These are phyloP conservation scores for Prunus mira DNA, from an alignment of 306 rosid genomes.

Conservation along the genomic window DNA sequence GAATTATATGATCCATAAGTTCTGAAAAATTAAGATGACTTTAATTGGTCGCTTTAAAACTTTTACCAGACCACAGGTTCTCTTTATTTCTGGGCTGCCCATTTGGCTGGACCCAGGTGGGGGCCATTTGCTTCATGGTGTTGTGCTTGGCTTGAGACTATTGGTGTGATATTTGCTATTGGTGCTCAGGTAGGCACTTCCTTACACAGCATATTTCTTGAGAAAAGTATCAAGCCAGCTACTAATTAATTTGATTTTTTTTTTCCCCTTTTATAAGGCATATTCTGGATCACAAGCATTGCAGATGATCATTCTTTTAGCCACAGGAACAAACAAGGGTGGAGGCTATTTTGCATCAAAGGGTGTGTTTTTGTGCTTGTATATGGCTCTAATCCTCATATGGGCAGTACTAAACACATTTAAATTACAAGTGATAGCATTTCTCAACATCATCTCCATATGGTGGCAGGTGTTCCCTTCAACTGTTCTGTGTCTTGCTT, in stretches of 20 bases:
- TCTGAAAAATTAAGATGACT: not conserved
- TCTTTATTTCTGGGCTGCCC: conserved; percentile 28
- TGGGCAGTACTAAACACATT: conserved; percentile 30
- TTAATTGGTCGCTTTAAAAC: not conserved
- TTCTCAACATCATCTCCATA: conserved; percentile 23
- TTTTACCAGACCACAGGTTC: conserved; percentile 24
- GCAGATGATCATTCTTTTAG: conserved; percentile 22
- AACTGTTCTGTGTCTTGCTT: too few species aligned
- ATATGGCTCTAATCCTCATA: conserved; percentile 8
- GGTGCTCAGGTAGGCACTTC: conserved; percentile 13
- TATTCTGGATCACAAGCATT: conserved; percentile 24
- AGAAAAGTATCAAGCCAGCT: too few species aligned
- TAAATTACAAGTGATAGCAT: conserved; percentile 18
- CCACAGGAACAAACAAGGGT: conserved; percentile 26
- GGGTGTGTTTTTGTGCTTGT: conserved; percentile 18
- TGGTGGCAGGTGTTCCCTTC: conserved; percentile 22
- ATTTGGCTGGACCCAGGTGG: conserved; percentile 22
- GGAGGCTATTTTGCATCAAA: conserved; percentile 28
- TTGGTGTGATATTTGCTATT: conserved; percentile 15
- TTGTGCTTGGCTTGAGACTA: conserved; percentile 23
- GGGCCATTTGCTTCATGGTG: conserved; percentile 35
- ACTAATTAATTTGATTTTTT: not conserved
- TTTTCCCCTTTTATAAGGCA: not conserved
- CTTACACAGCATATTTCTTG: not conserved
- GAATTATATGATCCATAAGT: too few species aligned